These are phyloP conservation scores for Leccinum boreale DNA, from an alignment of 768 basidiomycete genomes.

Conservation along the genomic window DNA sequence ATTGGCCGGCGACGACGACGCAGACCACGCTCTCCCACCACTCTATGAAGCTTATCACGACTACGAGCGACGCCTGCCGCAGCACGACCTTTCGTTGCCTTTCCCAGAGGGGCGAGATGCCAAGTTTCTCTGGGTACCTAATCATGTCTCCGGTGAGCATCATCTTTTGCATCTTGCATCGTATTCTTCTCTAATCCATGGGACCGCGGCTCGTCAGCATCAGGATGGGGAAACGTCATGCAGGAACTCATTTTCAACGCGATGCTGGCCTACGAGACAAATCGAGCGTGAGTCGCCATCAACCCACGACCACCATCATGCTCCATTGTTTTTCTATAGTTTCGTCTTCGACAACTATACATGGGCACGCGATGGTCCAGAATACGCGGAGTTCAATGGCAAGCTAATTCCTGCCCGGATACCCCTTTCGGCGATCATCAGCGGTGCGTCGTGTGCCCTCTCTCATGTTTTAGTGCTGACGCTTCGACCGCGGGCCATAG, in stretches of 20 bases:
- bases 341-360: conserved; percentile 61
- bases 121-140: conserved; percentile 48
- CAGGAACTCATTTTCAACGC: conserved; percentile 56
- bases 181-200: background rate
- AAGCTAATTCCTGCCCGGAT: conserved; percentile 50
- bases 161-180: background rate
- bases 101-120: conserved; percentile 39
- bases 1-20: conserved; percentile 2
- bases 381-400: conserved; percentile 48
- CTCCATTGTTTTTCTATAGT: conserved; percentile 21
- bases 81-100: conserved; percentile 39
- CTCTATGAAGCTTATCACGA: conserved; percentile 43
- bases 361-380: conserved; percentile 42
- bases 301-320: background rate
- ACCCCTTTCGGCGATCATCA: conserved; percentile 51
- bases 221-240: conserved; percentile 62
- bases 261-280: conserved; percentile 44
- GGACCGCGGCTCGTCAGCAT: conserved; percentile 29
- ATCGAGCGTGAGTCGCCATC: conserved; percentile 43
- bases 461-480: background rate
- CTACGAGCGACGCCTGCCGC: conserved; percentile 44
- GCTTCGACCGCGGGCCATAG: conserved; percentile 16
- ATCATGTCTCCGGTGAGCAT: conserved; percentile 42
- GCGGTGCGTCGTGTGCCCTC: conserved; percentile 35
- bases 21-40: conserved; percentile 35